Base-by-base conservation (phyloP, 2,329 filamentous ascomycete genomes). In the Curvularia eragrostidis region DNA sequence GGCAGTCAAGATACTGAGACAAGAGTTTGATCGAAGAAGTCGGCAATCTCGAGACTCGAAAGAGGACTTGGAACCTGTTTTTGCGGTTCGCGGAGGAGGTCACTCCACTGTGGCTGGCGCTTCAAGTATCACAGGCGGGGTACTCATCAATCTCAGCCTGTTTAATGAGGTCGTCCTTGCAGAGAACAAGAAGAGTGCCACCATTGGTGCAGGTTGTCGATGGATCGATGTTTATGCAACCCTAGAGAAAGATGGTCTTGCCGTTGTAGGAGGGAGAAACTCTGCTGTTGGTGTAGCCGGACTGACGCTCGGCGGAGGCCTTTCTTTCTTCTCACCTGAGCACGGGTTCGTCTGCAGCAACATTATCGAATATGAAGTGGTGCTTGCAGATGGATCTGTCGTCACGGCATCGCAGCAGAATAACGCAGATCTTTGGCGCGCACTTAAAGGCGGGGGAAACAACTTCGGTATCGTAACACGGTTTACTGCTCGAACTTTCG, bases 61-160 rank as follows among this genome's bases (percentile, higher is more conserved):
- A 47, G 19, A 38, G 10, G 12, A 41, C 4, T 2, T n/a, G 1
- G 46, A 65, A 8, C 58, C 56, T 1, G 18, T 65, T 1, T 69
- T 69, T 39, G 86, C 85, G 19, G 78, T 87, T 69, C 79, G 82
- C 66, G 77, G 80, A 19, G 83, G 82, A 13, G 79, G 79, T 0
- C 80, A 81, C 30, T 61, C 64, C n/a, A 61, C 59, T 10, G 52
- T 64, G 30, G 51, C 53, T 13, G 61, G 63, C n/a, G 61, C 64
- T 2, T 65, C 69, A 10, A 73, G 65, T 41, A 66, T 70, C 21
- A 44, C 55, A 3, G 59, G 59, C 28, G 69, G 66, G 7, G 60
- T 64, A 2, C 43, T 69, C 2, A 59, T 69, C 18, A 62, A 69
- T 42, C 46, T 69, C 32, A 54, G 55, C 5, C 60, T 56, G 7